Percentiles rank a stretch among this genome's conserved stretches.
phyloP scores from a whole-genome alignment of 2,329 filamentous ascomycete species.

The Trichoderma brevicompactum region DNA sequence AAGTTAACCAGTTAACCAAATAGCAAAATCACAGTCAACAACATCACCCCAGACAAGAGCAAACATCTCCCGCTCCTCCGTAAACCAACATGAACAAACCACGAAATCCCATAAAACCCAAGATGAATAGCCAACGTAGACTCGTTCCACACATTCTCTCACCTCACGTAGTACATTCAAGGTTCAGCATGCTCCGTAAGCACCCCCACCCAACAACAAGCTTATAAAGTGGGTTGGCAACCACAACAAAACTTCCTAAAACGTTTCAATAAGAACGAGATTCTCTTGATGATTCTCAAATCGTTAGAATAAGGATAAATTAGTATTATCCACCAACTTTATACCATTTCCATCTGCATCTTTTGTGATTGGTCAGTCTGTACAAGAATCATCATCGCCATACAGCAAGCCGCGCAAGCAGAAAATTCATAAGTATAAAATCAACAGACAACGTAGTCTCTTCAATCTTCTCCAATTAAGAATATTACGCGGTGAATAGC shows the following conservation, averaged over 20 bases:
- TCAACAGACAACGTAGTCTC: background rate
- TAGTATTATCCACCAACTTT: background rate
- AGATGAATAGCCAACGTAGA: background rate
- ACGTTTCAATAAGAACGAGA: background rate
- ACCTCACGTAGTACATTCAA: background rate
- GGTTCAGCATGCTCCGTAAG: background rate
- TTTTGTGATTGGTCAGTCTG: background rate
- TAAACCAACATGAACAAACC: background rate
- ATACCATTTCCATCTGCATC: background rate
- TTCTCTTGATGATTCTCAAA: background rate
- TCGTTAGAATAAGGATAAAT: background rate
- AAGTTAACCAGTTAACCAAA: too few relatives aligned
- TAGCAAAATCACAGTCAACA: background rate
- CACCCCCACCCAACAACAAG: background rate
- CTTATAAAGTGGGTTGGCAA: slow-evolving; percentile 4
- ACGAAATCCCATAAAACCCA: background rate
- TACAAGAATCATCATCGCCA: background rate
- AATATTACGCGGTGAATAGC: background rate
- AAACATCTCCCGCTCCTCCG: background rate
- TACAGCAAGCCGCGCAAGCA: background rate
- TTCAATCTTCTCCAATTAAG: background rate
- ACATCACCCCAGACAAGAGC: background rate
- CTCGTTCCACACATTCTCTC: background rate
- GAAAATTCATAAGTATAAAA: background rate
- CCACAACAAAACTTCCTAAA: background rate